Percentiles rank a stretch among this genome's conserved stretches.
These are phyloP conservation scores for Agaricus subrufescens DNA, from an alignment of 768 basidiomycete genomes.

Conservation along the genomic window DNA sequence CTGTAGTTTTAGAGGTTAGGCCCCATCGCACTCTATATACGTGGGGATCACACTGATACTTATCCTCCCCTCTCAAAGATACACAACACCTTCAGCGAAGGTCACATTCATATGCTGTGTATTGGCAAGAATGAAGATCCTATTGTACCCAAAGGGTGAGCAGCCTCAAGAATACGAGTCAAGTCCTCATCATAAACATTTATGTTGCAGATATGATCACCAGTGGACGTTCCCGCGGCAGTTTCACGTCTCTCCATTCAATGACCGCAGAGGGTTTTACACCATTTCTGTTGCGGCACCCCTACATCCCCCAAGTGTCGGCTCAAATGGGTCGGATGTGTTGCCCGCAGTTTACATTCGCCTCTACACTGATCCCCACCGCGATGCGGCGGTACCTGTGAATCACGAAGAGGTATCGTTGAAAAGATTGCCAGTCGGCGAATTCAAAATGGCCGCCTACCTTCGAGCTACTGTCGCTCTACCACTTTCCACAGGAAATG, in stretches of 20 bases:
- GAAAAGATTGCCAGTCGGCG: slow-evolving; percentile 16
- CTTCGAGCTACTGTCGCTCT: slow-evolving; percentile 30
- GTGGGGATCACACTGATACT: neutral
- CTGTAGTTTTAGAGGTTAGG: slow-evolving; percentile 49
- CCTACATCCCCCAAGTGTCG: slow-evolving; percentile 25
- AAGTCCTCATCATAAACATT: neutral
- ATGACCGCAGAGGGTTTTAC: slow-evolving; percentile 65
- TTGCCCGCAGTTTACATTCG: slow-evolving; percentile 39
- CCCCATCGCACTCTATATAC: neutral
- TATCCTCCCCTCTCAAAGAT: slow-evolving; percentile 31
- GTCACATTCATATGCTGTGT: slow-evolving; percentile 55
- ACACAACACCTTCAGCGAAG: slow-evolving; percentile 74
- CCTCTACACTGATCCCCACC: slow-evolving; percentile 22
- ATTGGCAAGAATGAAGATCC: slow-evolving; percentile 40
- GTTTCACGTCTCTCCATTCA: slow-evolving; percentile 78
- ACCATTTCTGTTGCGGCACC: slow-evolving; percentile 50
- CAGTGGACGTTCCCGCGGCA: slow-evolving; percentile 64
- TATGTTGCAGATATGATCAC: slow-evolving; percentile 42
- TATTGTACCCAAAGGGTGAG: slow-evolving; percentile 26
- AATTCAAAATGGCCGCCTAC: slow-evolving; percentile 51
- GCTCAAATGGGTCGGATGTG: slow-evolving; percentile 14
- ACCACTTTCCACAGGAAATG: slow-evolving; percentile 34
- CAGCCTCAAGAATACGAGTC: neutral
- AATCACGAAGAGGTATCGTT: neutral
- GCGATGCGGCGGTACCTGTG: neutral